Conservation (phyloP, 2,329 filamentous ascomycete genomes). For the Amauroascus verrucosus region DNA sequence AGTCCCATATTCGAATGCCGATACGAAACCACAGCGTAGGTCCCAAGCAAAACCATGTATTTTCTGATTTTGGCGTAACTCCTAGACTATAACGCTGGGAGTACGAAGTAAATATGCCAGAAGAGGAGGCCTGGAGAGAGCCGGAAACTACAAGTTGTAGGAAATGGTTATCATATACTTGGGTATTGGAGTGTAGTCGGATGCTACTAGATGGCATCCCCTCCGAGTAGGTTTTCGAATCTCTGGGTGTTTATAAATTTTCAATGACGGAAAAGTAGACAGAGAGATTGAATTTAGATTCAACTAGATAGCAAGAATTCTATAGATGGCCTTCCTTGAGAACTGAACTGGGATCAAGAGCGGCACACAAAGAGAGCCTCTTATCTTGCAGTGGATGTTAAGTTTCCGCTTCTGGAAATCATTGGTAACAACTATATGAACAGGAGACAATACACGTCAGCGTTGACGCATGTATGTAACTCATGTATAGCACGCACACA, state of each 20-base stretch:
- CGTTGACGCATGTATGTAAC: no score
- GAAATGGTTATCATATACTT: constrained; percentile 12
- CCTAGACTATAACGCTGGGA: background rate
- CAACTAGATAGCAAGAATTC: no score
- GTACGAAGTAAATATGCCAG: background rate
- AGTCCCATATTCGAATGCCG: constrained; percentile 15
- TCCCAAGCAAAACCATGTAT: constrained; percentile 24
- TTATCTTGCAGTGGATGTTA: background rate
- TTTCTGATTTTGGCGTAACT: background rate
- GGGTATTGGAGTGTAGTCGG: constrained; percentile 12
- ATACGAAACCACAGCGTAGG: constrained; percentile 22
- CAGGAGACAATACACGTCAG: no score
- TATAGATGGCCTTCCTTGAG: no score
- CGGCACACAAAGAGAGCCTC: no score
- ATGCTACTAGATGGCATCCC: constrained; percentile 5
- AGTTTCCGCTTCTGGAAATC: background rate
- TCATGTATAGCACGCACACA: no score
- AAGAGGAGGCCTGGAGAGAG: constrained; percentile 16
- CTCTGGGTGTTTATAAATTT: background rate
- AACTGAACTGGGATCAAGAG: no score
- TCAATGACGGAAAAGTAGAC: no score
- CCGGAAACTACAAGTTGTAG: constrained; percentile 18
- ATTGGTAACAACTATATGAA: background rate
- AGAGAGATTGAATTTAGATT: no score
- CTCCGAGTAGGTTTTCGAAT: background rate